A percentile compares a stretch with the other conserved stretches of the same genome.
These are phyloP conservation scores for Glarea lozoyensis DNA, from an alignment of 495 filamentous ascomycete genomes.

Conservation along the genomic window DNA sequence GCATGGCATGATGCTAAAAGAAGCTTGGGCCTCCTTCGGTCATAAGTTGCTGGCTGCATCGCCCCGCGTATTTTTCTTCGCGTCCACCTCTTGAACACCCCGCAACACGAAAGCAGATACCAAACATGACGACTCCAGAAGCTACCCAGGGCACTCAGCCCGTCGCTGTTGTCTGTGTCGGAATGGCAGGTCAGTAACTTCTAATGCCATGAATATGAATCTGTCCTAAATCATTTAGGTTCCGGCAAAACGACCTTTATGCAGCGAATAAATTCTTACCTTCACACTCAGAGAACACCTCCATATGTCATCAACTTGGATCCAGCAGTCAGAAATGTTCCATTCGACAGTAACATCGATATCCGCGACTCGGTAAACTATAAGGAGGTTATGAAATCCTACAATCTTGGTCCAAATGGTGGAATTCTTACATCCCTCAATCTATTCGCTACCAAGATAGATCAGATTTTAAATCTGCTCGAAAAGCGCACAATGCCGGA, in stretches of 20 bases:
- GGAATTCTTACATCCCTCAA: constrained; percentile 96
- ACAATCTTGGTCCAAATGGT: constrained; percentile 95
- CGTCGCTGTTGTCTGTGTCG: constrained; percentile 80
- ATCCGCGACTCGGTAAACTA: constrained; percentile 99
- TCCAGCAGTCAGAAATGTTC: constrained; percentile 86
- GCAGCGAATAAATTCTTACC: constrained; percentile 89
- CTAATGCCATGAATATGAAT: constrained; percentile 3
- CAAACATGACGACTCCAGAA: constrained; percentile 16
- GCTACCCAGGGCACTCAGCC: constrained; percentile 18
- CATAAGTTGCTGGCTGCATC: no score
- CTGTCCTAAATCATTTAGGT: constrained; percentile 34
- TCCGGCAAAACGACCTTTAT: constrained; percentile 98
- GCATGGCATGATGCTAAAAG: no score
- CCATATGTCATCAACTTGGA: constrained; percentile 98
- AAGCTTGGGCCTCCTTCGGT: no score
- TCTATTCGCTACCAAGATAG: constrained; percentile 94
- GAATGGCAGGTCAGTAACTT: constrained; percentile 69
- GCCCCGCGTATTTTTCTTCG: constrained; percentile 11
- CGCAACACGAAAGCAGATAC: not conserved
- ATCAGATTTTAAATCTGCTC: constrained; percentile 80
- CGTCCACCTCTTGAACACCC: constrained; percentile 3
- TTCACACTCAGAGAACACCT: constrained; percentile 62
- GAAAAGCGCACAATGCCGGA: constrained; percentile 77
- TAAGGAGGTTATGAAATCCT: constrained; percentile 98
- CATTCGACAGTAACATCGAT: constrained; percentile 98